phyloP scores from a whole-genome alignment of 2,329 filamentous ascomycete genomes.

The Cryphonectria parasitica region DNA sequence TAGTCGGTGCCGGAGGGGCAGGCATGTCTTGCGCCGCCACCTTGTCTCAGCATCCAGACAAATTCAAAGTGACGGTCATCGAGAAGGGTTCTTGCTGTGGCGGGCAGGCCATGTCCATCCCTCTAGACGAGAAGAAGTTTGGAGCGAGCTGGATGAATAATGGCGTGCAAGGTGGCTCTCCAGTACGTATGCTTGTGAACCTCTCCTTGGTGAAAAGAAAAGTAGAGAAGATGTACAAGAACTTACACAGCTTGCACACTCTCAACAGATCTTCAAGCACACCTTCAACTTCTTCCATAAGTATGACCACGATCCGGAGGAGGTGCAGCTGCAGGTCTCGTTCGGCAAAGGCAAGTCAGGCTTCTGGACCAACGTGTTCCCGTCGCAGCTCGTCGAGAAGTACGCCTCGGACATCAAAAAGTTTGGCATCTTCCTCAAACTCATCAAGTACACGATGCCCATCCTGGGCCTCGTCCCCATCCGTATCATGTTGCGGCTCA shows the following conservation, averaged over 20 bases:
- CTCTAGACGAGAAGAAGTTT: slow-evolving; percentile 58
- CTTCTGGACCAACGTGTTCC: slow-evolving; percentile 62
- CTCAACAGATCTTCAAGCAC: slow-evolving; percentile 54
- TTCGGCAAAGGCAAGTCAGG: slow-evolving; percentile 54
- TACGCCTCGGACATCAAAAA: slow-evolving; percentile 54
- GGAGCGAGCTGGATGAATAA: slow-evolving; percentile 66
- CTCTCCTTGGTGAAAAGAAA: background rate
- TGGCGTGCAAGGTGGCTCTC: slow-evolving; percentile 43
- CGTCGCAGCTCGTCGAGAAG: slow-evolving; percentile 52
- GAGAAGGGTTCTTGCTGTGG: slow-evolving; percentile 62
- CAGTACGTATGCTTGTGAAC: slow-evolving; percentile 7
- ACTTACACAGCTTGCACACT: background rate
- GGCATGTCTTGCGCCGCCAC: slow-evolving; percentile 71
- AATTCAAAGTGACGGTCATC: slow-evolving; percentile 67
- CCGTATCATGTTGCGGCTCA: slow-evolving; percentile 62
- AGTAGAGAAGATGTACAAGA: background rate
- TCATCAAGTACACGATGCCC: slow-evolving; percentile 56
- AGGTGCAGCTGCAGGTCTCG: slow-evolving; percentile 58
- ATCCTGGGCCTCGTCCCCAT: slow-evolving; percentile 58
- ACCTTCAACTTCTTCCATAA: slow-evolving; percentile 58
- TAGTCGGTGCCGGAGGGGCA: slow-evolving; percentile 66
- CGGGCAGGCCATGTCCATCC: slow-evolving; percentile 64
- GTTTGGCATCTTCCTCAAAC: slow-evolving; percentile 52
- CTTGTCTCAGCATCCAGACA: slow-evolving; percentile 66
- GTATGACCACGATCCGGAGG: slow-evolving; percentile 40